Conservation (phyloP, 805 yeast species). For the Spathaspora passalidarum region DNA sequence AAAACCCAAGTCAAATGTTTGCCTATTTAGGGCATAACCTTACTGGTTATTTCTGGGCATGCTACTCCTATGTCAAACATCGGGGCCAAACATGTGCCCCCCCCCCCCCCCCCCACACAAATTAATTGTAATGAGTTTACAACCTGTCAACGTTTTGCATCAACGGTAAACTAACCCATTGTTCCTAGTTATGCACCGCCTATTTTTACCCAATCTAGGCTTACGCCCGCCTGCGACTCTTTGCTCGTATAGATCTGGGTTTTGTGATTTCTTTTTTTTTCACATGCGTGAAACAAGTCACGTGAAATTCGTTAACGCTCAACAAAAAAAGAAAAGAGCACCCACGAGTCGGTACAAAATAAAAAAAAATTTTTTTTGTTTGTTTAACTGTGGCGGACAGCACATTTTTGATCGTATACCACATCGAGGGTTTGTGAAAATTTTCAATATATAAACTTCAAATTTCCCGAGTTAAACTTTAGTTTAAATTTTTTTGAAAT, state of each 20-base stretch:
- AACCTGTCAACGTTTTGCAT: not conserved
- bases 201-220: not conserved
- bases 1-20: too few species aligned
- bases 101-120: too few species aligned
- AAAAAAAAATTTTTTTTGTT: not conserved
- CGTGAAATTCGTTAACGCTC: constrained; percentile 4
- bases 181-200: not conserved
- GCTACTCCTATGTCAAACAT: too few species aligned
- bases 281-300: constrained; percentile 4
- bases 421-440: constrained; percentile 1
- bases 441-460: constrained; percentile 1
- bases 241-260: not conserved
- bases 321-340: constrained; percentile 1
- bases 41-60: too few species aligned
- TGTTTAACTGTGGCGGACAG: not conserved
- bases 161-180: not conserved
- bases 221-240: not conserved
- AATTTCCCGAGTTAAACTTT: not conserved
- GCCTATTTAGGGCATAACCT: too few species aligned
- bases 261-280: not conserved
- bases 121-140: too few species aligned
- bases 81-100: too few species aligned
- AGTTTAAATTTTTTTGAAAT: not conserved
- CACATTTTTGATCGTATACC: not conserved
- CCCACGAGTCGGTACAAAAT: not conserved